Percentiles rank a stretch among this genome's conserved stretches.
Evolutionary conservation across 2,329 filamentous ascomycete genomes (phyloP).

Genomic region (Erysiphe pulchra): DNA sequence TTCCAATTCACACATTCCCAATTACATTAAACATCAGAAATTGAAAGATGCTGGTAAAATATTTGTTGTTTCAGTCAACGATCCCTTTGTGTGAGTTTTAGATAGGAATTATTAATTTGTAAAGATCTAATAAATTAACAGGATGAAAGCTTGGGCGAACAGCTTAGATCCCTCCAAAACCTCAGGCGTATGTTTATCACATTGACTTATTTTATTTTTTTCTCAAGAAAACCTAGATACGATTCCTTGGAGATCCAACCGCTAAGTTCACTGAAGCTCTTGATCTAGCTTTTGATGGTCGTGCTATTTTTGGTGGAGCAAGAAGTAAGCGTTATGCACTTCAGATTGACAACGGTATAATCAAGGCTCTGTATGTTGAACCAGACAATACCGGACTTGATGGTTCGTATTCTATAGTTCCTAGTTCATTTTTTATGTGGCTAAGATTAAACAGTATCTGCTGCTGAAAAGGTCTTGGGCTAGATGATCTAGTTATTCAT

Average conservation of each 20-base stretch:
- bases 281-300: slow-evolving; percentile 58
- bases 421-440: neutral
- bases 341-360: slow-evolving; percentile 60
- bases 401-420: slow-evolving; percentile 21
- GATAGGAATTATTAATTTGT: neutral
- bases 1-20: slow-evolving; percentile 51
- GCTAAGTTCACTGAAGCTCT: slow-evolving; percentile 61
- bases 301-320: slow-evolving; percentile 53
- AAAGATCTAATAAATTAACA: slow-evolving; percentile 13
- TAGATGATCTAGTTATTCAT: neutral
- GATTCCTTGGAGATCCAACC: slow-evolving; percentile 65
- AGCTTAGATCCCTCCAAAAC: slow-evolving; percentile 48
- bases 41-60: slow-evolving; percentile 60
- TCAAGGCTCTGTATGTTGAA: slow-evolving; percentile 60
- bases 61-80: slow-evolving; percentile 81
- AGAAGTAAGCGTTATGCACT: slow-evolving; percentile 77
- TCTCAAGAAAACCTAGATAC: slow-evolving; percentile 31
- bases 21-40: slow-evolving; percentile 58
- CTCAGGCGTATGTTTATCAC: slow-evolving; percentile 37
- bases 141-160: slow-evolving; percentile 74
- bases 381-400: slow-evolving; percentile 66
- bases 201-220: neutral
- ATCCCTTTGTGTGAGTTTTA: slow-evolving; percentile 65
- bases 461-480: slow-evolving; percentile 22
- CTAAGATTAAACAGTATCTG: slow-evolving; percentile 16